Conservation (phyloP, 2,329 filamentous ascomycete species). For the Fusarium praegraminearum region DNA sequence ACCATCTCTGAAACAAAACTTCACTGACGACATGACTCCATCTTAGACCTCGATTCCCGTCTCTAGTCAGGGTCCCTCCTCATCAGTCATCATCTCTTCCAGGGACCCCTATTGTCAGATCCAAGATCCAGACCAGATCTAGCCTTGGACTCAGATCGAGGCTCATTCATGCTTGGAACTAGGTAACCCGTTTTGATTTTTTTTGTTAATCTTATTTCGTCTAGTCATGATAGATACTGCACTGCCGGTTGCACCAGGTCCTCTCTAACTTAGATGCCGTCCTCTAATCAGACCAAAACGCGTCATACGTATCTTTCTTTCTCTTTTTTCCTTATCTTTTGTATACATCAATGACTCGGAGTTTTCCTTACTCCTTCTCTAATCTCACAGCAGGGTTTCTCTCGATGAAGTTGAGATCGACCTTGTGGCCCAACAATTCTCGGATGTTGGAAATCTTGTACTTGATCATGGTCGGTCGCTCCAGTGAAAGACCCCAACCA, state of each 20-base stretch:
- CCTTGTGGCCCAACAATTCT: slow-evolving; percentile 93
- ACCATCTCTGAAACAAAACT: slow-evolving; percentile 18
- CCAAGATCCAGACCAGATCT: slow-evolving; percentile 4
- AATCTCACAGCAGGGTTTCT: slow-evolving; percentile 90
- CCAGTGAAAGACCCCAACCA: slow-evolving; percentile 90
- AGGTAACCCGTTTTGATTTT: slow-evolving; percentile 7
- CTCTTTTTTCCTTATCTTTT: slow-evolving; percentile 9
- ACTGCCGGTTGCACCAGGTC: slow-evolving; percentile 7
- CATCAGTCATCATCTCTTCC: slow-evolving; percentile 26
- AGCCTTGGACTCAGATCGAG: neutral
- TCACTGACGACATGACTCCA: slow-evolving; percentile 40
- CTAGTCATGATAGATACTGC: slow-evolving; percentile 39
- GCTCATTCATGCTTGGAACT: slow-evolving; percentile 18
- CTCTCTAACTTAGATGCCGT: slow-evolving; percentile 31
- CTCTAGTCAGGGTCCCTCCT: slow-evolving; percentile 36
- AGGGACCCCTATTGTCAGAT: slow-evolving; percentile 13
- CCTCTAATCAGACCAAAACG: slow-evolving; percentile 9
- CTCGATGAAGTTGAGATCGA: slow-evolving; percentile 93
- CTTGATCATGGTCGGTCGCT: slow-evolving; percentile 98
- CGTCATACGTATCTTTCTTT: slow-evolving; percentile 20
- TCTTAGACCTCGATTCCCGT: slow-evolving; percentile 35
- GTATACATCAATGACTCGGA: slow-evolving; percentile 1
- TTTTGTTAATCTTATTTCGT: slow-evolving; percentile 37
- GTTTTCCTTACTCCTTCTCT: slow-evolving; percentile 75
- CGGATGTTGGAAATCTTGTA: slow-evolving; percentile 90